Percentiles rank a stretch among this genome's conserved stretches.
Evolutionary conservation across 306 rosid species (phyloP).

Genomic region (Cicer pinnatifidum): DNA sequence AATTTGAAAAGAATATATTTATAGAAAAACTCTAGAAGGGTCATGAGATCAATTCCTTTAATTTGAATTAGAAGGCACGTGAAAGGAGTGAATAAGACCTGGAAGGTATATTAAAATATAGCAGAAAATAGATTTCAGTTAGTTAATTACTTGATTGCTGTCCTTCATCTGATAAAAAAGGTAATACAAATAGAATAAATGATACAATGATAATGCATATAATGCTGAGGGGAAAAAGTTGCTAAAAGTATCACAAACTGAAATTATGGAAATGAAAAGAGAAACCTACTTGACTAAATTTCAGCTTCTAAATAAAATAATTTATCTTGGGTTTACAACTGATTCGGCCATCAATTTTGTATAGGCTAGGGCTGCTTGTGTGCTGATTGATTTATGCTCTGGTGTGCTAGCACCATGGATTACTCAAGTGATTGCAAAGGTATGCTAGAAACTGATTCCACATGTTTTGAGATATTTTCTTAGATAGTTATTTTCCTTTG

Average conservation of each 20-base stretch:
- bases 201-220: neutral
- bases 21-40: conserved; percentile 8
- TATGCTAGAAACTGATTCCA: conserved; percentile 45
- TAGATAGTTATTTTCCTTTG: neutral
- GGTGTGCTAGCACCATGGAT: conserved; percentile 87
- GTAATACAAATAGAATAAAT: neutral
- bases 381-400: conserved; percentile 84
- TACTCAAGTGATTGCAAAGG: conserved; percentile 87
- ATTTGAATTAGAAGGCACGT: neutral
- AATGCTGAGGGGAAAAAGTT: neutral
- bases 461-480: conserved; percentile 15
- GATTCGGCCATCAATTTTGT: conserved; percentile 35
- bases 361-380: conserved; percentile 92
- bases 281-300: conserved; percentile 12
- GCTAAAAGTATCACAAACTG: neutral
- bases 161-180: neutral
- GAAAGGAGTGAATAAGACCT: conserved; percentile 10
- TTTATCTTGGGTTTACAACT: conserved; percentile 38
- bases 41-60: neutral
- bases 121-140: too few relatives aligned
- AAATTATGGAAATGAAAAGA: neutral
- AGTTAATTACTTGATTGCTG: too few relatives aligned
- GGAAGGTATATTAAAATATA: neutral
- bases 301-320: conserved; percentile 38
- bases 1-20: neutral